A percentile compares a stretch with the other conserved stretches of the same genome.
Evolutionary conservation across 768 basidiomycete genomes (phyloP).

Genomic region (Auricularia sp.): DNA sequence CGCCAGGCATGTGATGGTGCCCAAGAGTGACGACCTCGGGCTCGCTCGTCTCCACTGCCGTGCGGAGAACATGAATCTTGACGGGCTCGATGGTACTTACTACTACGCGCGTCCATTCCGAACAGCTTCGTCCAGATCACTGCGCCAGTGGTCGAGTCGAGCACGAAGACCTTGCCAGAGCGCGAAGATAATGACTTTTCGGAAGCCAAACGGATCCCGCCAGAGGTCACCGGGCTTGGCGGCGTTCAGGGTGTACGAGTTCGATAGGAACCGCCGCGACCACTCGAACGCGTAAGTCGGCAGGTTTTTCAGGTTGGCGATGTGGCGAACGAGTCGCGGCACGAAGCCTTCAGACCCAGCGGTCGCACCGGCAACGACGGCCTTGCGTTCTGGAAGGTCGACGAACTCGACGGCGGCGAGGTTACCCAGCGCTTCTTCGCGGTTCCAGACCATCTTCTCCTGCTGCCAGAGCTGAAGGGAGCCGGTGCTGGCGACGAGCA

Average conservation of each 20-base stretch:
- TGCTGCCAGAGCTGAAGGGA: conserved; percentile 66
- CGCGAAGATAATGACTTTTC: conserved; percentile 71
- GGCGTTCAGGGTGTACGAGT: conserved; percentile 38
- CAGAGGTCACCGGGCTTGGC: conserved; percentile 30
- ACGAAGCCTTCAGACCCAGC: conserved; percentile 36
- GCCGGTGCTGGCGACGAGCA: conserved; percentile 65
- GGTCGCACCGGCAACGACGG: conserved; percentile 21
- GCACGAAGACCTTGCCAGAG: conserved; percentile 66
- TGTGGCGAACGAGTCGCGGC: conserved; percentile 43
- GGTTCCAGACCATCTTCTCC: conserved; percentile 52
- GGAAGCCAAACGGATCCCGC: conserved; percentile 79
- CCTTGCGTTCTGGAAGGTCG: conserved; percentile 58
- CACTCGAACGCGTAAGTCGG: conserved; percentile 62
- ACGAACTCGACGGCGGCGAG: conserved; percentile 58
- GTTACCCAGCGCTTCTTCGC: conserved; percentile 70
- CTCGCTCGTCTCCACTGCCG: conserved; percentile 31
- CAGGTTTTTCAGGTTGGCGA: conserved; percentile 51
- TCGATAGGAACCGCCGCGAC: conserved; percentile 57
- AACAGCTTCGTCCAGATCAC: conserved; percentile 74
- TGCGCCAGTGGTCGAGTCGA: conserved; percentile 70
- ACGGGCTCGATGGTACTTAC: conserved; percentile 41
- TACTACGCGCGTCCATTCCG: conserved; percentile 49
- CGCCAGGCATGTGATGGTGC: conserved; percentile 52
- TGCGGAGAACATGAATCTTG: conserved; percentile 48
- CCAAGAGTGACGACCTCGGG: conserved; percentile 55